Conservation (phyloP, 2,329 filamentous ascomycete species). For the Neurospora sp. region DNA sequence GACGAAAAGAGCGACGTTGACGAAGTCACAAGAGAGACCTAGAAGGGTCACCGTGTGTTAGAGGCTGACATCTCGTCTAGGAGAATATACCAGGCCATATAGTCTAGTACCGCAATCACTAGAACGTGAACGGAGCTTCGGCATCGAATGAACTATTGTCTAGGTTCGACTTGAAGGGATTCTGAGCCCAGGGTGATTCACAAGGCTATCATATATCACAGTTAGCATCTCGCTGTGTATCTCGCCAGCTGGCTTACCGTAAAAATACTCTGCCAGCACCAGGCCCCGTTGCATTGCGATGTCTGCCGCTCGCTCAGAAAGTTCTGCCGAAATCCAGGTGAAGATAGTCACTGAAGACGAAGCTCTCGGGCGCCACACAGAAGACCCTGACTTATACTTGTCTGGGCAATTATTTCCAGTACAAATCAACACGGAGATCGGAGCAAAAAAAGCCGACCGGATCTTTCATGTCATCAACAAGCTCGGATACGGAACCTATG, state of each 20-base stretch:
- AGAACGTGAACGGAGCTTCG: neutral
- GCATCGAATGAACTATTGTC: neutral
- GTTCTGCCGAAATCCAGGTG: neutral
- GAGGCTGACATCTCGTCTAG: neutral
- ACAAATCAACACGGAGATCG: neutral
- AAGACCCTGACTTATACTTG: neutral
- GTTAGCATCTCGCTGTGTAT: neutral
- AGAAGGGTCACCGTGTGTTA: neutral
- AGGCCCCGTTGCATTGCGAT: neutral
- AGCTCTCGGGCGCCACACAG: neutral
- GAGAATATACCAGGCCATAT: neutral
- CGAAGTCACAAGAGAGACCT: neutral
- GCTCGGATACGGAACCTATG: slow-evolving; percentile 4
- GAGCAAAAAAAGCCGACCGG: neutral
- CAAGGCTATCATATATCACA: neutral
- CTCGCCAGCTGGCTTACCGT: neutral
- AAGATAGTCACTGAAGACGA: neutral
- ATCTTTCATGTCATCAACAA: slow-evolving; percentile 5
- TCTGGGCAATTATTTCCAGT: neutral
- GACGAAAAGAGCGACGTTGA: neutral
- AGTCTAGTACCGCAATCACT: neutral
- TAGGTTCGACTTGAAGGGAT: neutral
- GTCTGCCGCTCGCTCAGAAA: neutral
- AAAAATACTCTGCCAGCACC: neutral
- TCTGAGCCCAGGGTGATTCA: neutral